phyloP scores from a whole-genome alignment of 345 rosid species.

The Arabis alpina region DNA sequence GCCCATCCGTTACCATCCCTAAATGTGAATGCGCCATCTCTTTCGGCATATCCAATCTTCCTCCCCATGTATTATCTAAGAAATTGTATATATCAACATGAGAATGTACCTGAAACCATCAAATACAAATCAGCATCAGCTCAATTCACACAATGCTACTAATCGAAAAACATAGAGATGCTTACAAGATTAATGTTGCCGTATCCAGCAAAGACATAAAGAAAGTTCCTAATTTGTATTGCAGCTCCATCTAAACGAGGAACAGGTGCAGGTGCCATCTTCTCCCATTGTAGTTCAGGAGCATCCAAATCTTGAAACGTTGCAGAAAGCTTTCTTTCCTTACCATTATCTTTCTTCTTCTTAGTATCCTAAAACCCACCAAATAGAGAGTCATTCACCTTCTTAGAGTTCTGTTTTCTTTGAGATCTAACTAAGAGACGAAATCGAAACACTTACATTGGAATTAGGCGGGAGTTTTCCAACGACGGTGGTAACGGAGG shows the following conservation, averaged over 20 bases:
- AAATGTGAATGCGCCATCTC: conserved; percentile 99
- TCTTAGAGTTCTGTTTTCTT: neutral
- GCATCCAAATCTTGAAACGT: conserved; percentile 92
- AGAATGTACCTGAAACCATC: conserved; percentile 71
- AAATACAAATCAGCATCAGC: conserved; percentile 14
- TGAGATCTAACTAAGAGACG: conserved; percentile 9
- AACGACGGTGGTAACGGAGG: conserved; percentile 26
- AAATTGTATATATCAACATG: conserved; percentile 92
- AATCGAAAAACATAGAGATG: neutral
- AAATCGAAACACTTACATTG: conserved; percentile 25
- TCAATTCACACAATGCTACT: neutral
- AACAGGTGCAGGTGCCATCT: conserved; percentile 86
- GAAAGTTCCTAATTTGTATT: conserved; percentile 72
- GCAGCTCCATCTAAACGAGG: conserved; percentile 98
- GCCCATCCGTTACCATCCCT: conserved; percentile 96
- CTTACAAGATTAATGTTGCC: conserved; percentile 82
- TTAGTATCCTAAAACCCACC: conserved; percentile 43
- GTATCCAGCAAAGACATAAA: conserved; percentile 93
- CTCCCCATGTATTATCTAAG: conserved; percentile 82
- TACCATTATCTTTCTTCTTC: conserved; percentile 43
- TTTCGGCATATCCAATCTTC: conserved; percentile 93
- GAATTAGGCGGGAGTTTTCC: conserved; percentile 31
- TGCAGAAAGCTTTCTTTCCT: conserved; percentile 72
- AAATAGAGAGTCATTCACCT: neutral
- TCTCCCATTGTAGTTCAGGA: conserved; percentile 80